Conservation (phyloP, 148 eudicot species). For the Persicaria maculosa region DNA sequence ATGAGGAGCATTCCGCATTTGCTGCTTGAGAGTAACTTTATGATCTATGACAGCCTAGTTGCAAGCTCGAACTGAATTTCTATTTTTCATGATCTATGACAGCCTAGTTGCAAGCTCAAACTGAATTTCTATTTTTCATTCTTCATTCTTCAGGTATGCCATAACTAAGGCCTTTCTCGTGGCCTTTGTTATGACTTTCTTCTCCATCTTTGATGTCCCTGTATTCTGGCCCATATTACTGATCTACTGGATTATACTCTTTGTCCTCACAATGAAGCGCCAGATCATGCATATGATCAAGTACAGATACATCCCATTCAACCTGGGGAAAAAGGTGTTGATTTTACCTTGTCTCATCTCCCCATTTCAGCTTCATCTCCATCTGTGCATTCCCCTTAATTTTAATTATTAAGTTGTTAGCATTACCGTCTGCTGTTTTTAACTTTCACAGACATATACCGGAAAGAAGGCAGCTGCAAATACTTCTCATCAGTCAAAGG, state of each 20-base stretch:
- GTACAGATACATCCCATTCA: conserved; percentile 59
- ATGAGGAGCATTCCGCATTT: no score
- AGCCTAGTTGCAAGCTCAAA: no score
- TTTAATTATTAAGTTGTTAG: no score
- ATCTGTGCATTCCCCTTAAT: not conserved
- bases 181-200: conserved; percentile 54
- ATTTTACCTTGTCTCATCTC: not conserved
- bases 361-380: not conserved
- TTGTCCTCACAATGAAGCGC: conserved; percentile 46
- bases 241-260: conserved; percentile 63
- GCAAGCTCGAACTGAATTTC: no score
- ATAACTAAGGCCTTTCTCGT: conserved; percentile 62
- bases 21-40: no score
- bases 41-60: no score
- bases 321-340: conserved; percentile 38
- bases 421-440: no score
- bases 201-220: conserved; percentile 64
- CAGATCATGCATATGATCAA: conserved; percentile 66
- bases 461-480: conserved; percentile 12
- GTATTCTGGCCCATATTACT: conserved; percentile 76
- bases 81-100: no score
- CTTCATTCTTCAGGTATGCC: conserved; percentile 34
- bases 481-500: not conserved
- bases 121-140: not conserved
- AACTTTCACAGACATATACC: not conserved